These are phyloP conservation scores for Mycena venus DNA, from an alignment of 768 basidiomycete species.

Conservation along the genomic window DNA sequence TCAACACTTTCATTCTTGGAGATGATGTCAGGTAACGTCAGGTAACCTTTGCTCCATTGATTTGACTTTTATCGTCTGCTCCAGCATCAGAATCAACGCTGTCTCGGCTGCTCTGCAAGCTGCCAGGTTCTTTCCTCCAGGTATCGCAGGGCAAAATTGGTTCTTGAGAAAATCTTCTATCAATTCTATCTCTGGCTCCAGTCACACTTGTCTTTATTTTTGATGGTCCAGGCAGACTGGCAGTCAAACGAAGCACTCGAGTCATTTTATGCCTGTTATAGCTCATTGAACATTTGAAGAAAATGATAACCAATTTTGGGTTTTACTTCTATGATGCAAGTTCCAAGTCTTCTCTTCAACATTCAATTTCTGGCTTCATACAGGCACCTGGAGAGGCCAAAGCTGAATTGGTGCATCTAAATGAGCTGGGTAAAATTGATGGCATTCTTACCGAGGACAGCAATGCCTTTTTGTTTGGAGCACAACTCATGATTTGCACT, in stretches of 20 bases:
- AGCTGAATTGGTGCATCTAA: conserved; percentile 8
- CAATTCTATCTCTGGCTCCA: neutral
- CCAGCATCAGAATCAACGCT: neutral
- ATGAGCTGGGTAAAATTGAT: neutral
- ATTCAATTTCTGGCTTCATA: neutral
- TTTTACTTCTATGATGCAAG: neutral
- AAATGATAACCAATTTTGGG: neutral
- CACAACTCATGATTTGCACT: neutral
- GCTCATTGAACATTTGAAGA: neutral
- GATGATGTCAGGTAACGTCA: conserved; percentile 8
- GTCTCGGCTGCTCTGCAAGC: neutral
- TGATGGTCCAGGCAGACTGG: neutral
- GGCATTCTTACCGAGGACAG: conserved; percentile 10
- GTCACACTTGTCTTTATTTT: neutral
- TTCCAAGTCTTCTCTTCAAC: neutral
- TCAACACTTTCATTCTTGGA: neutral
- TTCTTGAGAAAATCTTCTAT: neutral
- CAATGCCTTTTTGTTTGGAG: neutral
- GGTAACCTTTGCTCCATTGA: neutral
- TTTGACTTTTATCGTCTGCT: no score
- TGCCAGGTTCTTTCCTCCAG: neutral
- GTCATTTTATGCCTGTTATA: neutral
- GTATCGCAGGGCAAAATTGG: neutral
- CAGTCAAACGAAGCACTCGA: conserved; percentile 1
- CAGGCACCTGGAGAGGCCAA: conserved; percentile 19